Base-by-base conservation (phyloP, 257 asterid species). In the Buddleja alternifolia region DNA sequence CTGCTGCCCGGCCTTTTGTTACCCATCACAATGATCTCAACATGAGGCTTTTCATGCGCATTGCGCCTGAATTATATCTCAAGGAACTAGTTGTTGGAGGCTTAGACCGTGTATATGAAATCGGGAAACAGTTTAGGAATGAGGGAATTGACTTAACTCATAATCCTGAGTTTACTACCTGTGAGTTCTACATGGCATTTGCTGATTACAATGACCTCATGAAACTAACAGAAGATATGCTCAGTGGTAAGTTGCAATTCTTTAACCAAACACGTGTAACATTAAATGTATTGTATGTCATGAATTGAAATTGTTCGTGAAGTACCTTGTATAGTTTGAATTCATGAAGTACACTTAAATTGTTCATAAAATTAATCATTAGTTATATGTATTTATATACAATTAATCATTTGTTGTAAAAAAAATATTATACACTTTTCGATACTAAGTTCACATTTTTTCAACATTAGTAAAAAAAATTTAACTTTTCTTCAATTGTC, bases 151-250 rank as follows among this genome's bases (percentile, higher is more conserved):
- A 86, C 76, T 70, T 88, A 70, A 93, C 96, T 0, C 98, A 93
- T 71, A 93, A 90, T 74, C 98, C 96, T n/a, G 97, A 90, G 75
- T 93, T 93, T 71, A 93, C 98, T 5, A 88, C 97, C 7, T 93
- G 98, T 57, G 97, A 93, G 78, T 90, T 90, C 79, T 90, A 90
- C 74, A 90, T 86, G 98, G 97, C 96, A 12, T 90, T 82, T 66
- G 96, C 95, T 0, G 98, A 90, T 66, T 93, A 93, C 82, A 78
- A 88, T 69, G 98, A 93, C 76, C 54, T 90, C 79, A 93, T 93
- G 98, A 77, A 80, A 47, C 84, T 90, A 32, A 88, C 96, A 32
- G 96, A 93, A 75, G 75, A 82, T 44, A 93, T 93, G 98, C 81
- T 93, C 29, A 82, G 87, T 25, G 85, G 87, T 79, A 20, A 44